Evolutionary conservation across 2,329 filamentous ascomycete genomes (phyloP).

Genomic region (Fusarium albidum): DNA sequence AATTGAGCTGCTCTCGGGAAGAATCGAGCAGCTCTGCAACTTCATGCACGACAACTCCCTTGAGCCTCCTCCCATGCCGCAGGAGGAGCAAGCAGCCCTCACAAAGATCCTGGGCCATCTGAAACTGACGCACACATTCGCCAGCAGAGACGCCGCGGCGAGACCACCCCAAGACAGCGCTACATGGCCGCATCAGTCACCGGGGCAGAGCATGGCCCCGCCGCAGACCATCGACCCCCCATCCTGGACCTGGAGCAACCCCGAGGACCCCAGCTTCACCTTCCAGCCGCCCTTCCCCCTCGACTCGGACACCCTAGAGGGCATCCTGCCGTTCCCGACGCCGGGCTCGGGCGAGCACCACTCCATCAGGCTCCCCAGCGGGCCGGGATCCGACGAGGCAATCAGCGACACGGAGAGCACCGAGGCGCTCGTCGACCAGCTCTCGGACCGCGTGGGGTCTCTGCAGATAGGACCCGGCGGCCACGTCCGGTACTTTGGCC

Average conservation of each 20-base stretch:
- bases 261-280: constrained; percentile 16
- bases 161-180: constrained; percentile 3
- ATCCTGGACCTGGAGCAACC: constrained; percentile 22
- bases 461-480: constrained; percentile 37
- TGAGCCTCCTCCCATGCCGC: constrained; percentile 47
- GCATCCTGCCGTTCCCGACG: constrained; percentile 13
- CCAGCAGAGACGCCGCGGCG: constrained; percentile 19
- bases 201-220: background rate
- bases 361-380: constrained; percentile 13
- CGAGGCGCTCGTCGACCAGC: constrained; percentile 38
- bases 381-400: constrained; percentile 16
- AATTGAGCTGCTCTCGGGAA: constrained; percentile 23
- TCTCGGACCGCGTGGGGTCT: constrained; percentile 39
- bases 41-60: constrained; percentile 52
- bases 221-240: background rate
- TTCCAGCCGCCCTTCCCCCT: constrained; percentile 20
- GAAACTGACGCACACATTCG: constrained; percentile 21
- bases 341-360: constrained; percentile 1
- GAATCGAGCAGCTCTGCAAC: constrained; percentile 35
- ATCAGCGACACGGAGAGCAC: constrained; percentile 32
- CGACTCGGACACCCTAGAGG: constrained; percentile 12
- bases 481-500: constrained; percentile 36
- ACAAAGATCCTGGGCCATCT: constrained; percentile 26
- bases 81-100: constrained; percentile 26
- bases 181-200: constrained; percentile 5